phyloP scores from a whole-genome alignment of 2,329 filamentous ascomycete species.

The Furcasterigmium sp. region DNA sequence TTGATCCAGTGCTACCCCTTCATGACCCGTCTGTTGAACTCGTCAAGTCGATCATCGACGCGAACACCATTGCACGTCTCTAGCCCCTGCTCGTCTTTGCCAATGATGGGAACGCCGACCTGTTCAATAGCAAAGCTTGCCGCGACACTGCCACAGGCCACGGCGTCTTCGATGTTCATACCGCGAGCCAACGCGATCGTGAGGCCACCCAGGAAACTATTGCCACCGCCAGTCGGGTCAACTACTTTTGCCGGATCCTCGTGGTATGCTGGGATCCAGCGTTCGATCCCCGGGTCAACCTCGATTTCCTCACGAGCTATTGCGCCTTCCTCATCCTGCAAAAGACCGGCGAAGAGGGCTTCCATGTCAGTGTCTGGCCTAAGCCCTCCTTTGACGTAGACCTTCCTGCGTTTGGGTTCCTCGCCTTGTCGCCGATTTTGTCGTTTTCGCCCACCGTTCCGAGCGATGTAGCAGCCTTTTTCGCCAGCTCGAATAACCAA shows the following conservation, averaged over 20 bases:
- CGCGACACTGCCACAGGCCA: slow-evolving; percentile 72
- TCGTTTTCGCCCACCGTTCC: slow-evolving; percentile 49
- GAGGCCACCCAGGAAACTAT: slow-evolving; percentile 71
- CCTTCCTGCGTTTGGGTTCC: slow-evolving; percentile 29
- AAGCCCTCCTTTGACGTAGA: slow-evolving; percentile 44
- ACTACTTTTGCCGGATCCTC: slow-evolving; percentile 51
- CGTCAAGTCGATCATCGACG: slow-evolving; percentile 46
- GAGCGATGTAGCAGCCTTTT: slow-evolving; percentile 63
- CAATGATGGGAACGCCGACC: slow-evolving; percentile 69
- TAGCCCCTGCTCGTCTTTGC: slow-evolving; percentile 31
- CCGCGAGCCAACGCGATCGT: slow-evolving; percentile 55
- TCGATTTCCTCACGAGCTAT: slow-evolving; percentile 54
- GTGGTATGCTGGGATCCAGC: slow-evolving; percentile 79
- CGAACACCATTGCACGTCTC: slow-evolving; percentile 59
- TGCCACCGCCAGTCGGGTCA: slow-evolving; percentile 94
- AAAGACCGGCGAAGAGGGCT: slow-evolving; percentile 52
- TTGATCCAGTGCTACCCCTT: background rate
- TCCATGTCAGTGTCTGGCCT: slow-evolving; percentile 59
- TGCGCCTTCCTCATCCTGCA: slow-evolving; percentile 47
- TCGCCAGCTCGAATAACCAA: slow-evolving; percentile 68
- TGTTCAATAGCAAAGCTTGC: slow-evolving; percentile 96
- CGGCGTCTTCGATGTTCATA: slow-evolving; percentile 61
- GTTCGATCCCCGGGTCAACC: slow-evolving; percentile 58
- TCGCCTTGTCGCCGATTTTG: slow-evolving; percentile 19
- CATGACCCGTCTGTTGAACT: slow-evolving; percentile 39